A percentile compares a stretch with the other conserved stretches of the same genome.
Conservation (phyloP, 805 yeast species). For the Metschnikowia kofuensis region DNA sequence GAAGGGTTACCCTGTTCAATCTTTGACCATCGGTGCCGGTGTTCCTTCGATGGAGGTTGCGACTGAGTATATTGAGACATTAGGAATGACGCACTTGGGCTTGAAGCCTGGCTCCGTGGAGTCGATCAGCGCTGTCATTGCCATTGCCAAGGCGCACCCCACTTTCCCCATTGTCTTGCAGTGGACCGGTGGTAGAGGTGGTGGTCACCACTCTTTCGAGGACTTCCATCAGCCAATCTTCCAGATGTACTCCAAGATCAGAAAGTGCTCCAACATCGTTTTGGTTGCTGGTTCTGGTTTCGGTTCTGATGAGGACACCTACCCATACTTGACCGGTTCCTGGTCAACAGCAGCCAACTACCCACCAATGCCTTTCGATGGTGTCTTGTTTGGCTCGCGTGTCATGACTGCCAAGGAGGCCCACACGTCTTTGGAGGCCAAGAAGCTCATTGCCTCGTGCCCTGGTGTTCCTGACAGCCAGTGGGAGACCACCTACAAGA, state of each 20-base stretch:
- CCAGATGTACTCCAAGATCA: constrained; percentile 92
- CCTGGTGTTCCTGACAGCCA: constrained; percentile 83
- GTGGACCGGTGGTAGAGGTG: constrained; percentile 99
- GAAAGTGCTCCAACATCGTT: constrained; percentile 86
- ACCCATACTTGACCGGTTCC: constrained; percentile 94
- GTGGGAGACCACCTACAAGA: constrained; percentile 95
- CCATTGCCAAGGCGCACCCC: constrained; percentile 95
- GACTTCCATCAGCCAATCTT: constrained; percentile 98
- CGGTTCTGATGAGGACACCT: constrained; percentile 95
- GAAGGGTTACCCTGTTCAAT: constrained; percentile 93
- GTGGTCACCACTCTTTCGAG: constrained; percentile 99
- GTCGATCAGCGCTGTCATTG: constrained; percentile 78
- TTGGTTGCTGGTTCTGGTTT: constrained; percentile 98
- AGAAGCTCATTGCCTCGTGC: constrained; percentile 84
- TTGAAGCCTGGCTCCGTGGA: constrained; percentile 98
- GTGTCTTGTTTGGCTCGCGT: constrained; percentile 92
- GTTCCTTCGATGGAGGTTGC: constrained; percentile 98
- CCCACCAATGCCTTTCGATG: constrained; percentile 99
- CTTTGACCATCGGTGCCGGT: constrained; percentile 98
- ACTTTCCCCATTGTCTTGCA: constrained; percentile 94
- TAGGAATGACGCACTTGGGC: constrained; percentile 91
- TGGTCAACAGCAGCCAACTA: constrained; percentile 88
- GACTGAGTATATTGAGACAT: constrained; percentile 87
- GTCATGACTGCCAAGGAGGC: constrained; percentile 98
- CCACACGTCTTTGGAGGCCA: constrained; percentile 89